Base-by-base conservation (phyloP, 805 yeast genomes). In the Metschnikowia cerradonensis region DNA sequence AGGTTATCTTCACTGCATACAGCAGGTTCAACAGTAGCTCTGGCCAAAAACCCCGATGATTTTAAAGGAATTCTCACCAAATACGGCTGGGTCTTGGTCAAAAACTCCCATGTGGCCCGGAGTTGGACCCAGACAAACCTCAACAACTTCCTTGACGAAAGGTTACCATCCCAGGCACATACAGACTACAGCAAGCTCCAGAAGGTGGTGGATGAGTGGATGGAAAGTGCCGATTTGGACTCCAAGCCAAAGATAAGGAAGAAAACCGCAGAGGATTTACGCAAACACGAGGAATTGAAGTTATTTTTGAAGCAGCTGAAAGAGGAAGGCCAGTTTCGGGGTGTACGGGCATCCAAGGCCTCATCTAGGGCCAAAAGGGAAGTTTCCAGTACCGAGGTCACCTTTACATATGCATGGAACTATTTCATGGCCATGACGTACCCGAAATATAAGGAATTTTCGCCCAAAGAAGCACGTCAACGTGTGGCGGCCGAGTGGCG, bases 381-480 rank as follows among this genome's bases (percentile, higher is more conserved):
- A 13, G 40, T 30, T 13, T 33, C 44, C 19, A 32, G 37, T 10
- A 56, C 52, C 42, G 34, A 63, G 37, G 51, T 70, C 32, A 63
- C 65, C 13, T 56, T 61, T 51, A 64, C 64, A 22, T 66, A 70
- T 49, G 73, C 74, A 1, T 70, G 73, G 72, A 70, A 71, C 59
- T 70, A 67, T 50, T 70, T 53, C 53, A 51, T 60, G 52, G 51
- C 62, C 31, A 23, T 58, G 30, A 57, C 45, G 34, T 61, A 59
- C 42, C 52, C 59, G 13, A 39, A 54, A 31, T 55, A 49, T 42
- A 58, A 49, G 42, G 60, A 52, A 17, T 31, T 55, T 22, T 48
- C 57, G 47, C 45, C 48, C 19, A 52, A 51, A 17, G 60, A 57
- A 19, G 59, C 62, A 3, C 50, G 57, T 10, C 44, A 48, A 35